These are phyloP conservation scores for Dillenia suffruticosa DNA, from an alignment of 164 flowering plant genomes.

Conservation along the genomic window DNA sequence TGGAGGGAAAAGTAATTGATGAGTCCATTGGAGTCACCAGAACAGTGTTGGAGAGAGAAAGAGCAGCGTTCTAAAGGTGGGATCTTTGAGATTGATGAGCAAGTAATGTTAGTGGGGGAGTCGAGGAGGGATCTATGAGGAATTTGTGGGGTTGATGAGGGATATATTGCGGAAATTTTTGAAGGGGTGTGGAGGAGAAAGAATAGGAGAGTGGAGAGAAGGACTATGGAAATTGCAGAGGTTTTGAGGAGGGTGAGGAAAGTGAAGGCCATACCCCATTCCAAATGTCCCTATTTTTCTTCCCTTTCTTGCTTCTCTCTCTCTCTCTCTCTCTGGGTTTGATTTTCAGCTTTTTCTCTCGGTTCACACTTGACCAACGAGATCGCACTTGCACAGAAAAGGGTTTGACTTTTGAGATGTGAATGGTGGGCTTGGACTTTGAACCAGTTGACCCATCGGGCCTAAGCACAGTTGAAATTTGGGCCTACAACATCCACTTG, in stretches of 20 bases:
- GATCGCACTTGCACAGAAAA: too few relatives aligned
- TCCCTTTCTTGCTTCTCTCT: too few relatives aligned
- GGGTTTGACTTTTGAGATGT: too few relatives aligned
- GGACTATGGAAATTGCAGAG: slow-evolving; percentile 27
- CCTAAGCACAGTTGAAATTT: too few relatives aligned
- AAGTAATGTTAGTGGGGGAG: slow-evolving; percentile 16
- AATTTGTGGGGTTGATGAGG: slow-evolving; percentile 11
- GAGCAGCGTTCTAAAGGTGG: slow-evolving; percentile 24
- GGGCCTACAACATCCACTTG: too few relatives aligned
- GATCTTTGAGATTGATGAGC: slow-evolving; percentile 25
- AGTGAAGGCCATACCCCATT: slow-evolving; percentile 47
- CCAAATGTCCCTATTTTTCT: background rate
- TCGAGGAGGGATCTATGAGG: slow-evolving; percentile 43
- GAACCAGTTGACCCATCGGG: too few relatives aligned
- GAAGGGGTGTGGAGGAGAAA: slow-evolving; percentile 25
- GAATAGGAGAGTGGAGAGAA: slow-evolving; percentile 38
- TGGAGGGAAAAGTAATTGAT: slow-evolving; percentile 68
- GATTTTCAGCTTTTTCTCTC: too few relatives aligned
- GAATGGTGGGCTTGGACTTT: too few relatives aligned
- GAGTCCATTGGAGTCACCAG: slow-evolving; percentile 37
- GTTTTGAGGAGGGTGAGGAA: slow-evolving; percentile 19
- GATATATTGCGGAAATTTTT: slow-evolving; percentile 5
- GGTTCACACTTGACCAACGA: too few relatives aligned
- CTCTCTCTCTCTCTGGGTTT: too few relatives aligned
- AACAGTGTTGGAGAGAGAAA: slow-evolving; percentile 26